These are phyloP conservation scores for Populus hybrid DNA, from an alignment of 441 rosid genomes.

Conservation along the genomic window DNA sequence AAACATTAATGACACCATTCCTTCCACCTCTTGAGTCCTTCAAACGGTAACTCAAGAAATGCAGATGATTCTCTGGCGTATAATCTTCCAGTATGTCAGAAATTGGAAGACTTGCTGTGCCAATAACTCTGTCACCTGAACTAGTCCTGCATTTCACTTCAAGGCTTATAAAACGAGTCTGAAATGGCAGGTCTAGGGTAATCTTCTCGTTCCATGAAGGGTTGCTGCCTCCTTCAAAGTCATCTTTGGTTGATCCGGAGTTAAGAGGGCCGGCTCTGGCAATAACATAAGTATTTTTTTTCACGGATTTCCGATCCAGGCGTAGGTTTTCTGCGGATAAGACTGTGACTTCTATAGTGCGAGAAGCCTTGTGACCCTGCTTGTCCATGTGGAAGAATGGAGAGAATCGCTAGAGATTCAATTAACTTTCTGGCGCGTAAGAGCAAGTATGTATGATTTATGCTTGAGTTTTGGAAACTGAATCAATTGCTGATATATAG, in stretches of 20 bases:
- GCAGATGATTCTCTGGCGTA: constrained; percentile 44
- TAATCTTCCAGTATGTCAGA: constrained; percentile 52
- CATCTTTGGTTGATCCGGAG: constrained; percentile 11
- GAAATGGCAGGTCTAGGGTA: constrained; percentile 33
- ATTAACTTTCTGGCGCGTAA: not conserved
- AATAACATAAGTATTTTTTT: constrained; percentile 36
- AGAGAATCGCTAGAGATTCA: not conserved
- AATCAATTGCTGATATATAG: too few species aligned
- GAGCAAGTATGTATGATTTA: not conserved
- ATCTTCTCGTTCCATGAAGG: constrained; percentile 57
- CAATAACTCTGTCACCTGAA: constrained; percentile 34
- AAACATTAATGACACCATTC: constrained; percentile 64
- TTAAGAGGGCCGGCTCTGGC: constrained; percentile 26
- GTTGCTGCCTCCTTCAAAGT: constrained; percentile 37
- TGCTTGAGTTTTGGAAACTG: not conserved
- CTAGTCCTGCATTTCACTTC: constrained; percentile 44
- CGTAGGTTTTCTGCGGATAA: constrained; percentile 59
- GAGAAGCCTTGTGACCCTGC: not conserved
- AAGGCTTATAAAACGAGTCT: constrained; percentile 29
- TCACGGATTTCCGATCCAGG: constrained; percentile 36
- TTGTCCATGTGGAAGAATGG: not conserved
- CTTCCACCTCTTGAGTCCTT: constrained; percentile 42
- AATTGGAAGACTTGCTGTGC: constrained; percentile 39
- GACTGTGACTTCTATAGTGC: constrained; percentile 43
- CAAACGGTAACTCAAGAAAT: constrained; percentile 65